Evolutionary conservation across 2,329 filamentous ascomycete genomes (phyloP), one percentile per base, ranked within the genome.

Genomic region (Pyrenochaeta sp.): DNA sequence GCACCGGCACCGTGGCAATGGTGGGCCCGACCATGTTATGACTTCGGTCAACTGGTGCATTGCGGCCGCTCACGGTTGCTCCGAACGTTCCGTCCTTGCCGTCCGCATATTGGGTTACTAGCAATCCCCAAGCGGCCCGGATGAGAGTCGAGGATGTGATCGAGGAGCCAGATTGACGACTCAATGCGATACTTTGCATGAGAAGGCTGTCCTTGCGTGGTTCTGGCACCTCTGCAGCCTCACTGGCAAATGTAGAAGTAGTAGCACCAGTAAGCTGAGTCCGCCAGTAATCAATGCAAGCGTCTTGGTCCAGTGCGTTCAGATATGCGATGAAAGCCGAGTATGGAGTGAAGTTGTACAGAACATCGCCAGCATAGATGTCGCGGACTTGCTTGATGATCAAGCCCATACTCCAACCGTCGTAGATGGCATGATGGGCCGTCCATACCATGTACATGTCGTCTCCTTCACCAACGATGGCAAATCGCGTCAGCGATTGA

Each of bases 1-100:
- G 72, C 5, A 78, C 56, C 10, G 79, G 79, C 4, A 81, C 68
- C 3, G 78, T 77, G 5, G 76, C 66, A 24, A 78, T 60, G 1
- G 72, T 65, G 5, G 76, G 78, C 2, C 75, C 78, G 27, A 73
- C 58, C 10, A 79, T 73, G 10, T 67, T 43, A 5, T 70, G 65
- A 36, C 78, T 72, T 5, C 71, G 70, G 12, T 42, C 36, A 0
- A 67, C 32, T 5, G 61, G 49, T 10, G 58, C 28, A 37, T 65
- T 54, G 6, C 67, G 61, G 10, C 64, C 65, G 15, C 52, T 39
- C 2, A 65, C 36, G 12, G 56, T 62, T 24, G 45, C 39, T n/a
- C 53, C 67, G 27, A 69, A 68, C 6, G 58, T 36, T 1, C 60
- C 56, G 39, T 62, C 52, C 12, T 57, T 54, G 46, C 24, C 34